These are phyloP conservation scores for Pelagomonas calceolata DNA, from an alignment of 108 stramenopile genomes.

Conservation along the genomic window DNA sequence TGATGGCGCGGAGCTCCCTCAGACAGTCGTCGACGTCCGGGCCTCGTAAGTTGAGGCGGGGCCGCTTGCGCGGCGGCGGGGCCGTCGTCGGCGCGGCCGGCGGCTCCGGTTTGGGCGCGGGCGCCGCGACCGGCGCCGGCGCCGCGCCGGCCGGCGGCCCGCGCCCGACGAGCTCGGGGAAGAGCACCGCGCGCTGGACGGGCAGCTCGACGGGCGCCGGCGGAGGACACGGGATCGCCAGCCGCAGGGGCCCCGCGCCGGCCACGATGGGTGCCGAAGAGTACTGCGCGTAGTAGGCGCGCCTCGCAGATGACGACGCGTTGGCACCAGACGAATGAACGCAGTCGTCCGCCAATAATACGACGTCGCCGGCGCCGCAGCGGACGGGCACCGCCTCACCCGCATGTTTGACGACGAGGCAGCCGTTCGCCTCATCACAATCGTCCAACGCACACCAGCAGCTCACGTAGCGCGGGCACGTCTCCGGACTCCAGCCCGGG, in stretches of 20 bases:
- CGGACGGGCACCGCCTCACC: constrained; percentile 11
- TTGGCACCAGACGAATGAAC: constrained; percentile 24
- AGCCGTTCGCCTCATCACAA: constrained; percentile 20
- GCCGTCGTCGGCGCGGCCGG: no score
- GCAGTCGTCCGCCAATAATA: constrained; percentile 21
- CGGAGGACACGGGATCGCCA: constrained; percentile 11
- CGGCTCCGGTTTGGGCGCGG: no score
- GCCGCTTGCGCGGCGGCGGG: no score
- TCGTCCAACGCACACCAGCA: constrained; percentile 25
- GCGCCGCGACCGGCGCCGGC: no score
- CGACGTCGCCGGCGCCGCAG: constrained; percentile 20
- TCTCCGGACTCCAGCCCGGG: constrained; percentile 10
- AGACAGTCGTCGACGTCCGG: no score
- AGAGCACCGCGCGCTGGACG: no score
- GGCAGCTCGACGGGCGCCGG: no score
- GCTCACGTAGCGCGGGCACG: constrained; percentile 10
- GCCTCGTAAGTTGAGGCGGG: no score
- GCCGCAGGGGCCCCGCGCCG: constrained; percentile 11
- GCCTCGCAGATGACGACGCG: constrained; percentile 12
- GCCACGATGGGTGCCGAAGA: constrained; percentile 14
- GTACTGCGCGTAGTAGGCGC: constrained; percentile 30
- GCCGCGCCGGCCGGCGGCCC: no score
- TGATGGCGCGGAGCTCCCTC: no score
- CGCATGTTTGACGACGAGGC: constrained; percentile 12
- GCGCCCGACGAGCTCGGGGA: no score